A percentile compares a stretch with the other conserved stretches of the same genome.
These are phyloP conservation scores for Fraxinus pennsylvanica DNA, from an alignment of 257 asterid species.

Conservation along the genomic window DNA sequence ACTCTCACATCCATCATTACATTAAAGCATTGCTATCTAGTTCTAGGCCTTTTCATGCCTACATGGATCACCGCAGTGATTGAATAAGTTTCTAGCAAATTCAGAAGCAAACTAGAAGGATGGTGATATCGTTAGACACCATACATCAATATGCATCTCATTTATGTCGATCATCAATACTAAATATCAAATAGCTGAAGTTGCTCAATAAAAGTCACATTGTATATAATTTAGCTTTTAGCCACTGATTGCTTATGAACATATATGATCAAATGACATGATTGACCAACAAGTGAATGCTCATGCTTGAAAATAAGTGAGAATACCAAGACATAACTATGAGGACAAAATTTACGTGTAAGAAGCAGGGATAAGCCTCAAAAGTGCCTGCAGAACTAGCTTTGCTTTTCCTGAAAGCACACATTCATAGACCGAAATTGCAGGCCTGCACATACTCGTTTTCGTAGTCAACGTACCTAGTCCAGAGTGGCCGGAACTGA, in stretches of 20 bases:
- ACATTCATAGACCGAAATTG: conserved; percentile 67
- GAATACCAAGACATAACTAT: conserved; percentile 29
- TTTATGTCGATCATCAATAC: not conserved
- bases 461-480: conserved; percentile 75
- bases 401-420: conserved; percentile 34
- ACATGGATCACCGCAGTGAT: not conserved
- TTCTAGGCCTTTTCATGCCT: not conserved
- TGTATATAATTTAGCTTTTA: conserved; percentile 25
- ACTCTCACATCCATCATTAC: not conserved
- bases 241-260: conserved; percentile 29
- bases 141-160: not conserved
- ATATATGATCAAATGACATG: conserved; percentile 46
- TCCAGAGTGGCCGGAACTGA: conserved; percentile 79
- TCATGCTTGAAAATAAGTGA: conserved; percentile 25
- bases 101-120: conserved; percentile 1
- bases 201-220: not conserved
- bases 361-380: conserved; percentile 31
- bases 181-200: conserved; percentile 6
- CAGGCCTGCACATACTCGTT: conserved; percentile 76
- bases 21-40: not conserved
- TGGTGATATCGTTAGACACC: not conserved
- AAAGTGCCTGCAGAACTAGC: conserved; percentile 36
- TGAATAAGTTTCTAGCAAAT: not conserved
- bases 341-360: conserved; percentile 43
- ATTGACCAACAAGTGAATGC: conserved; percentile 29